Conservation (phyloP, 2,329 filamentous ascomycete genomes). For the Rachicladosporium sp. region DNA sequence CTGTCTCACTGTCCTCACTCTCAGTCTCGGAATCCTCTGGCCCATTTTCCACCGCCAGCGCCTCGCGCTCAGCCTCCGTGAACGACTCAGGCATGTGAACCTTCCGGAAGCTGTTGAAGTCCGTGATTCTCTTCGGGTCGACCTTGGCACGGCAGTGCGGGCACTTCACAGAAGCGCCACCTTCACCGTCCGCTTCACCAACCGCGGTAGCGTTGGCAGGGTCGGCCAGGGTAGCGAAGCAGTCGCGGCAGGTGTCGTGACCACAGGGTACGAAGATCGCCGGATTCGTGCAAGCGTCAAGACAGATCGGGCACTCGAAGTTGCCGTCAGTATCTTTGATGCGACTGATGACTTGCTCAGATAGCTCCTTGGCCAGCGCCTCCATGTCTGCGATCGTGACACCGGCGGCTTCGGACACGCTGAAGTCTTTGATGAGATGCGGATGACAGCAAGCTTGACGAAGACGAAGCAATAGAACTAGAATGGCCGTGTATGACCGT, state of each 20-base stretch:
- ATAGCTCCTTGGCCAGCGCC: slow-evolving; percentile 50
- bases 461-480: slow-evolving; percentile 68
- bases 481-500: slow-evolving; percentile 64
- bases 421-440: slow-evolving; percentile 55
- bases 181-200: slow-evolving; percentile 39
- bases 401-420: slow-evolving; percentile 36
- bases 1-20: slow-evolving; percentile 39
- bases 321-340: slow-evolving; percentile 45
- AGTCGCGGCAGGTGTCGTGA: slow-evolving; percentile 66
- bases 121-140: slow-evolving; percentile 57
- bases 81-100: slow-evolving; percentile 51
- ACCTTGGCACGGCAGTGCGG: slow-evolving; percentile 62
- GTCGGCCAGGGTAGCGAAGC: slow-evolving; percentile 58
- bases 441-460: slow-evolving; percentile 73
- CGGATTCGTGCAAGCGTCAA: slow-evolving; percentile 62
- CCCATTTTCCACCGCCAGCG: slow-evolving; percentile 16
- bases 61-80: slow-evolving; percentile 22
- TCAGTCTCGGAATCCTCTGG: slow-evolving; percentile 12
- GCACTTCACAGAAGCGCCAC: slow-evolving; percentile 46
- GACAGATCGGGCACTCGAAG: slow-evolving; percentile 75
- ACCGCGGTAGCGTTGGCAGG: slow-evolving; percentile 44
- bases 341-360: slow-evolving; percentile 49
- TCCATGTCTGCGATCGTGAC: slow-evolving; percentile 44
- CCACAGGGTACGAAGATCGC: slow-evolving; percentile 73
- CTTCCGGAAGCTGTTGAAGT: slow-evolving; percentile 60